Conservation (phyloP, 2,329 filamentous ascomycete species). For the Raffaelea arxii region DNA sequence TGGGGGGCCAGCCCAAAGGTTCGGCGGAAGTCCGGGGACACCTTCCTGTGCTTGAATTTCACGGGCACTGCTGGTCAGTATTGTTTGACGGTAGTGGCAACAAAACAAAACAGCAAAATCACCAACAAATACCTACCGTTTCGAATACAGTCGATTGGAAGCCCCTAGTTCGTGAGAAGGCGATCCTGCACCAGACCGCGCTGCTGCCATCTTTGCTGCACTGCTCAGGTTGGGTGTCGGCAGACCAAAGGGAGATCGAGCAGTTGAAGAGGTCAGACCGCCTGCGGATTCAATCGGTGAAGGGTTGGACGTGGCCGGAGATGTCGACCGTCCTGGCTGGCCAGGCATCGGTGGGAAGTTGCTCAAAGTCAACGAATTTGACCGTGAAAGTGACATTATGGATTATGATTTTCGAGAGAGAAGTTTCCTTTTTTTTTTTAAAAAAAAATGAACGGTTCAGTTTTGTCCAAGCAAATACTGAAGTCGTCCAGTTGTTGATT, state of each 20-base stretch:
- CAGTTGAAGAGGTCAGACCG: slow-evolving; percentile 42
- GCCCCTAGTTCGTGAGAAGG: slow-evolving; percentile 82
- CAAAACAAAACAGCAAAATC: background rate
- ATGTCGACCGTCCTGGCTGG: slow-evolving; percentile 59
- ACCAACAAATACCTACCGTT: slow-evolving; percentile 56
- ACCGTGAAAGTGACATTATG: slow-evolving; percentile 88
- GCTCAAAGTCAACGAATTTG: slow-evolving; percentile 78
- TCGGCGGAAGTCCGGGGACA: slow-evolving; percentile 54
- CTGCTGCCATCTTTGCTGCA: slow-evolving; percentile 47
- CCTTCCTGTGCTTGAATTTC: slow-evolving; percentile 98
- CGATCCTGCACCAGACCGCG: slow-evolving; percentile 84
- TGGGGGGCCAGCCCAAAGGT: slow-evolving; percentile 88
- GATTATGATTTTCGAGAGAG: slow-evolving; percentile 43
- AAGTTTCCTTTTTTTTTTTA: no score
- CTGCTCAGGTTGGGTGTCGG: slow-evolving; percentile 53
- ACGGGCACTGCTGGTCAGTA: slow-evolving; percentile 53
- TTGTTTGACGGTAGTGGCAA: slow-evolving; percentile 1
- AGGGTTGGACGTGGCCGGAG: slow-evolving; percentile 63
- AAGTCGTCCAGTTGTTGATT: no score
- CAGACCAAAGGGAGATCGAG: slow-evolving; percentile 66
- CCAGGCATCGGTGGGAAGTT: slow-evolving; percentile 56
- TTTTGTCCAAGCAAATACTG: no score
- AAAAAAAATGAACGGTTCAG: no score
- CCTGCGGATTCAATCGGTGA: slow-evolving; percentile 65
- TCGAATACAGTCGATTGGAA: slow-evolving; percentile 74